Conservation (phyloP, 2,329 filamentous ascomycete species). For the Fusarium buxicola region DNA sequence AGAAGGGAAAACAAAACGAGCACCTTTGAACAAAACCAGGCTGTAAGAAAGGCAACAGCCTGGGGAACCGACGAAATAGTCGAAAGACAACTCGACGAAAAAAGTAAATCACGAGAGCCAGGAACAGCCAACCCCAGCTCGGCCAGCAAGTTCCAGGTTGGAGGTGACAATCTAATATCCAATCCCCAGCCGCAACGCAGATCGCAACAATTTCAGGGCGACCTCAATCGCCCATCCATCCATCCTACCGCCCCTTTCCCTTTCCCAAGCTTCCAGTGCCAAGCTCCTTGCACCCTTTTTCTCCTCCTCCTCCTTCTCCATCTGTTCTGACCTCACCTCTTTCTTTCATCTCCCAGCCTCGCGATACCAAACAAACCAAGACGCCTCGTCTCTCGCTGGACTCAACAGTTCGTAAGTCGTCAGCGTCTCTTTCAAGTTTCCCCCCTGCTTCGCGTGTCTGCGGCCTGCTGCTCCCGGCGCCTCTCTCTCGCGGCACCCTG, state of each 20-base stretch:
- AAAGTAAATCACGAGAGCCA: conserved; percentile 12
- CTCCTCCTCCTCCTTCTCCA: conserved; percentile 1
- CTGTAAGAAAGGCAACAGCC: conserved; percentile 15
- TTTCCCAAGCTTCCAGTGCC: no score
- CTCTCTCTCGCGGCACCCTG: conserved; percentile 26
- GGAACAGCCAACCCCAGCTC: conserved; percentile 16
- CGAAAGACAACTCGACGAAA: conserved; percentile 32
- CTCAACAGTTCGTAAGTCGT: conserved; percentile 35
- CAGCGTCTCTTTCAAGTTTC: conserved; percentile 22
- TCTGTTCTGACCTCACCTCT: conserved; percentile 7
- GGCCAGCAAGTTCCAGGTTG: conserved; percentile 8
- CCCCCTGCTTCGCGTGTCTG: conserved; percentile 38
- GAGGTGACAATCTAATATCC: conserved; percentile 25
- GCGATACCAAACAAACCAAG: conserved; percentile 9
- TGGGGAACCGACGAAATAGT: conserved; percentile 22
- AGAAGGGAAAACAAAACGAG: background rate
- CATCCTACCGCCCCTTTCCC: conserved; percentile 29
- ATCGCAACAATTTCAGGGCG: conserved; percentile 31
- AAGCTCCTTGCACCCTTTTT: background rate
- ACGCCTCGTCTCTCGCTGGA: background rate
- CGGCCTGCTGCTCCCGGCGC: conserved; percentile 28
- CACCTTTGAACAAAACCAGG: conserved; percentile 7
- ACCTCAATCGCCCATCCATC: conserved; percentile 32
- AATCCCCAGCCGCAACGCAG: conserved; percentile 19
- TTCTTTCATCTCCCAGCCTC: conserved; percentile 26